Evolutionary conservation across 768 basidiomycete species (phyloP), one percentile per base, ranked within the genome.

Genomic region (Bullera alba): DNA sequence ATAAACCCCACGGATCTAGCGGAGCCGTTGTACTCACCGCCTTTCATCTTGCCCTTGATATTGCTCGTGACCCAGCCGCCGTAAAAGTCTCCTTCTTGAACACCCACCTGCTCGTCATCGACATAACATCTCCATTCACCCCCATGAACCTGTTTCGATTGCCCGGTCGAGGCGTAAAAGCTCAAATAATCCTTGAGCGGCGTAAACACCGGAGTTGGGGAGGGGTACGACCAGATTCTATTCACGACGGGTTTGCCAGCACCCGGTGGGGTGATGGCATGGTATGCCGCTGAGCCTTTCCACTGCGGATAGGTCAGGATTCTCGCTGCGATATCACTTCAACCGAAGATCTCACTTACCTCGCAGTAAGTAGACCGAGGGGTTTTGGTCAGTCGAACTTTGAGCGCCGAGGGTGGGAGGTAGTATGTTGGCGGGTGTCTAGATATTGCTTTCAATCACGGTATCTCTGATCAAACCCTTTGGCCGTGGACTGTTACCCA

Each of bases 381-480:
- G 5, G 53, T 53, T 25, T 54, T 60, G 4, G 21, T 23, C 5
- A 62, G 50, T 4, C 46, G 41, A 1, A 69, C 49, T 17, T 55
- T 51, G 28, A 65, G 39, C 2, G 44, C 15, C 1, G 42, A 35
- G 10, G 61, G 62, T 4, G 70, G 68, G 1, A 72, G 48, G 51
- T 72, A 72, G 39, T 72, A 72, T 0, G 70, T 72, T 1, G 70
- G 70, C 14, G 70, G 70, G 50, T 72, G 68, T n/a, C 67, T 68
- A 17, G 10, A 16, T 28, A 15, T 15, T 41, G 21, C 19, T 41
- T 10, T 21, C 38, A 34, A 10, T n/a, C 10, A 34, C 10, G 32
- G n/a, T 34, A 34, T 34, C 10, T 26, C 23, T 26, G 4, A 29
- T 32, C 15, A 14, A 3, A 12, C 5, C 26, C 6, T 25, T 5